Conservation (phyloP, 768 basidiomycete genomes). For the Mycena kentingensis region DNA sequence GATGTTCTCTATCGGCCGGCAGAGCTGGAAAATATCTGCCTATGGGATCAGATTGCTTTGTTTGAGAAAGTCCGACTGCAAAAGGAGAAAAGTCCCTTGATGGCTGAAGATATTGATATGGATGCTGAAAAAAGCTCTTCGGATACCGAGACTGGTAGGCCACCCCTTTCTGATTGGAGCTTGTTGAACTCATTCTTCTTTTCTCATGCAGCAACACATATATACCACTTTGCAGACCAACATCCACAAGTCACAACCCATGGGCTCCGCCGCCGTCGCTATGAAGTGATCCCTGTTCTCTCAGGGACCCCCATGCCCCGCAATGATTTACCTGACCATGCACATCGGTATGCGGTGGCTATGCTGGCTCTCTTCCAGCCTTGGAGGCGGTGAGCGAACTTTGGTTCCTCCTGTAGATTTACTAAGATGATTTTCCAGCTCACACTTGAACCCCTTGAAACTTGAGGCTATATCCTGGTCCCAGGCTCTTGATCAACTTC, state of each 20-base stretch:
- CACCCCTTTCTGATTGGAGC: neutral
- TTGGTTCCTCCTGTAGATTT: neutral
- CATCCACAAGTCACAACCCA: slow-evolving; percentile 13
- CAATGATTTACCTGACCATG: neutral
- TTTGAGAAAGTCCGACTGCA: slow-evolving; percentile 5
- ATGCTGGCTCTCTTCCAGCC: slow-evolving; percentile 17
- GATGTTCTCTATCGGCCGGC: slow-evolving; percentile 9
- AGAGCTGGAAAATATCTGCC: slow-evolving; percentile 3
- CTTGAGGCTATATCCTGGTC: neutral
- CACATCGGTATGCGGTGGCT: slow-evolving; percentile 4
- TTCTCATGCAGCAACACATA: no score
- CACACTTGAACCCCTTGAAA: slow-evolving; percentile 5
- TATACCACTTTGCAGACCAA: neutral
- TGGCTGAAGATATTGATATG: neutral
- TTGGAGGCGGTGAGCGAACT: slow-evolving; percentile 3
- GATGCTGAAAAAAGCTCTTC: no score
- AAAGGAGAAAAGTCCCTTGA: neutral
- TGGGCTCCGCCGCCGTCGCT: neutral
- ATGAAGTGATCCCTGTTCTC: slow-evolving; percentile 6
- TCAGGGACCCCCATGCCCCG: slow-evolving; percentile 15
- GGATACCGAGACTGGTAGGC: no score
- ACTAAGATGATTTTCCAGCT: neutral
- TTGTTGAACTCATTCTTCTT: no score
- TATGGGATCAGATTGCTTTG: slow-evolving; percentile 8
- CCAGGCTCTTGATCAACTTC: neutral